These are phyloP conservation scores for Pisolithus tinctorius DNA, from an alignment of 768 basidiomycete species.

Conservation along the genomic window DNA sequence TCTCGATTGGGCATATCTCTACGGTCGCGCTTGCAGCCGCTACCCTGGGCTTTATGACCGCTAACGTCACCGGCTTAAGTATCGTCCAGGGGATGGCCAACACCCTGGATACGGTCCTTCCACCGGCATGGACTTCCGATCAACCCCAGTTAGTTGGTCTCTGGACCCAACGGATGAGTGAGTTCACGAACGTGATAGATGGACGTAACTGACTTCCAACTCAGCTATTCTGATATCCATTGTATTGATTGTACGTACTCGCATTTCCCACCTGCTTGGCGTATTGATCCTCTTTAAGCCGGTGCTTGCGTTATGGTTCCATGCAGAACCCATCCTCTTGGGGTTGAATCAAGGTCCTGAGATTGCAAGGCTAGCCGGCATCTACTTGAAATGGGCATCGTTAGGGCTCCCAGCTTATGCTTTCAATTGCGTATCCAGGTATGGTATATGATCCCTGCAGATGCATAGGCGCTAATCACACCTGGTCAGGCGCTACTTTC, in stretches of 20 bases:
- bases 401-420: constrained; percentile 75
- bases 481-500: constrained; percentile 44
- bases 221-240: constrained; percentile 18
- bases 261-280: background rate
- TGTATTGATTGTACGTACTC: constrained; percentile 39
- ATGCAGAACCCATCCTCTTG: constrained; percentile 72
- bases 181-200: constrained; percentile 35
- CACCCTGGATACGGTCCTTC: constrained; percentile 88
- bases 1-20: constrained; percentile 87
- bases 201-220: constrained; percentile 49
- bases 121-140: constrained; percentile 88
- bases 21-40: constrained; percentile 85
- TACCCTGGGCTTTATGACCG: constrained; percentile 68
- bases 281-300: constrained; percentile 24
- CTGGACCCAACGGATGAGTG: constrained; percentile 86
- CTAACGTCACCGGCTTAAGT: constrained; percentile 48
- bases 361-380: constrained; percentile 66
- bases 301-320: constrained; percentile 72
- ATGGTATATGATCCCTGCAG: background rate
- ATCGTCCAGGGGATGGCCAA: constrained; percentile 79
- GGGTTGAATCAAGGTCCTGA: constrained; percentile 74
- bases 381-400: constrained; percentile 71
- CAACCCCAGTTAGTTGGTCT: constrained; percentile 81
- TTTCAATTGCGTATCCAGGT: constrained; percentile 51
- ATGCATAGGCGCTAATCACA: background rate